Base-by-base conservation (phyloP, 73 alveolate genomes). In the Diophrys appendiculata region DNA sequence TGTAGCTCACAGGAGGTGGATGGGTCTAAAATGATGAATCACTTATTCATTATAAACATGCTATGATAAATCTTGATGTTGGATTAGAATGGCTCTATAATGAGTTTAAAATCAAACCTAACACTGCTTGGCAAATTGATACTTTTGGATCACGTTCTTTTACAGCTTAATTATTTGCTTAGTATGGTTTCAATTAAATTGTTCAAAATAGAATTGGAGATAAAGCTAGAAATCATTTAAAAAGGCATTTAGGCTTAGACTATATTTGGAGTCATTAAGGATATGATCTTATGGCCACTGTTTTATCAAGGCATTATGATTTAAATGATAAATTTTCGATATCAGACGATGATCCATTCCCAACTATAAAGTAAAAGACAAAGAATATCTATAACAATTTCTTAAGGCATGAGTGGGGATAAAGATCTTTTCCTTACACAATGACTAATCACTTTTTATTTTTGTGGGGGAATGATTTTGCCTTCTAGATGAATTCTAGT, bases 21-120 rank as follows among this genome's bases (percentile, higher is more conserved):
- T 95, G 95, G 95, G 97, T 95, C 2, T 81, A 85, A 86, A 81
- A 87, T 75, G 99, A 96, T 88, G 97, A 96, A 78, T 96, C 98
- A 23, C 73, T 88, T 29, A 85, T 94, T 43, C 88, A 86, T 34
- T 81, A 85, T 74, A 76, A 76, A 56, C 84, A 86, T 77, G 84
- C 88, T 1, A 70, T 93, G 22, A 81, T 74, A 34, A 76, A 89
- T 52, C 68, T 92, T 52, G 88, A 93, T 73, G 75, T 89, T 0
- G 99, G 99, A 2, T 88, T 76, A 76, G 88, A 84, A 54, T 94
- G 80, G 78, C 80, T 94, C 35, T 34, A 60, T 28, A 92, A 92
- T 52, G 95, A 90, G 73, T 92, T 94, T 83, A 88, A 86, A 0
- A 73, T 91, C 0, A 77, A 52, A 54, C 96, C 97, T 43, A 89